Percentiles rank a stretch among this genome's conserved stretches.
These are phyloP conservation scores for Murraya paniculata DNA, from an alignment of 345 rosid genomes.

Conservation along the genomic window DNA sequence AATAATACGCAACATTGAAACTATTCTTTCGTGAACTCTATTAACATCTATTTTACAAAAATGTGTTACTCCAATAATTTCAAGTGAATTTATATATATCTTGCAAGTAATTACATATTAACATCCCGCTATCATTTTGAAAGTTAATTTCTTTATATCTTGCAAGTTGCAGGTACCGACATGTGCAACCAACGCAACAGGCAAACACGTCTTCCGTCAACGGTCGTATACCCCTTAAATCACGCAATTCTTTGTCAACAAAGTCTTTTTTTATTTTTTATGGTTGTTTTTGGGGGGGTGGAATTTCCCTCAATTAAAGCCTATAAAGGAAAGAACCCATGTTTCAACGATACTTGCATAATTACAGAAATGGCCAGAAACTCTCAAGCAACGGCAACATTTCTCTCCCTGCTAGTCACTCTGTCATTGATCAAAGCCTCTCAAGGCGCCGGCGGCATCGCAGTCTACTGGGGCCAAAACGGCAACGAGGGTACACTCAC, in stretches of 20 bases:
- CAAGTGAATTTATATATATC: too few relatives aligned
- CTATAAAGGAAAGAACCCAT: not conserved
- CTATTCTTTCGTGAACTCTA: too few relatives aligned
- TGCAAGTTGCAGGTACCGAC: not conserved
- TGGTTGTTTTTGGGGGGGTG: too few relatives aligned
- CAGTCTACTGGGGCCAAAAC: conserved; percentile 57
- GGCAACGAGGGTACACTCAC: conserved; percentile 51
- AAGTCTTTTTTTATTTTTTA: too few relatives aligned
- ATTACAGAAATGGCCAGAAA: not conserved
- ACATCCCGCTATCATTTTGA: not conserved
- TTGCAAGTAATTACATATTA: too few relatives aligned
- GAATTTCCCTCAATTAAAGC: not conserved
- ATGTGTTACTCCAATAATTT: too few relatives aligned
- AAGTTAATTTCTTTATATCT: not conserved
- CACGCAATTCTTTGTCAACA: not conserved
- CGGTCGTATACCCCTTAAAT: not conserved
- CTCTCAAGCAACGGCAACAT: not conserved
- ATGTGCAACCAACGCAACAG: too few relatives aligned
- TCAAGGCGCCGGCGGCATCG: conserved; percentile 26
- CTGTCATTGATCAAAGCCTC: conserved; percentile 1
- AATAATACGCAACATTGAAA: too few relatives aligned
- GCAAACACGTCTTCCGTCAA: not conserved
- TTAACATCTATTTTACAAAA: too few relatives aligned
- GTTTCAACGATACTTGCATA: not conserved
- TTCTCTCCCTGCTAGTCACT: conserved; percentile 17